Conservation (phyloP, 495 filamentous ascomycete species). For the Talaromyces adpressus region DNA sequence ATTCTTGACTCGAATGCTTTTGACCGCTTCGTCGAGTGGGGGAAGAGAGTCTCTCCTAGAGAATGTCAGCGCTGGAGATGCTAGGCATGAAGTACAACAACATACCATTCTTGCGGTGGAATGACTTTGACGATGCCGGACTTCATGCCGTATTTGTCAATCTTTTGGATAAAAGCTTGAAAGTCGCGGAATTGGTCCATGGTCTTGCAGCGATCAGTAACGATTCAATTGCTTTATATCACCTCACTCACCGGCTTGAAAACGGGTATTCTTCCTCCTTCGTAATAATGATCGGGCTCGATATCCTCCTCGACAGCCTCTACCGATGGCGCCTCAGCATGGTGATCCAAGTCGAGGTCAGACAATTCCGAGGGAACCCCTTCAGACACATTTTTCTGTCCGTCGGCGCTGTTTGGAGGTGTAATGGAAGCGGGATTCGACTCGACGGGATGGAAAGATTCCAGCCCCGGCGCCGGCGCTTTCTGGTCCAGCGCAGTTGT, state of each 20-base stretch:
- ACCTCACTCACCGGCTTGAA: conserved; percentile 69
- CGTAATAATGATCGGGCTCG: conserved; percentile 80
- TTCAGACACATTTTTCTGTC: conserved; percentile 36
- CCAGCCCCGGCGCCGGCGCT: not conserved
- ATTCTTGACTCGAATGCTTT: conserved; percentile 87
- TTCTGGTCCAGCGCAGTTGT: conserved; percentile 28
- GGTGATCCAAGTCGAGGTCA: conserved; percentile 37
- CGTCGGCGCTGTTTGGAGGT: conserved; percentile 39
- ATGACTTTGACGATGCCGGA: conserved; percentile 94
- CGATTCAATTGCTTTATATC: not conserved
- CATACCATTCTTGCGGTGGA: conserved; percentile 89
- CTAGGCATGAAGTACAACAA: not conserved
- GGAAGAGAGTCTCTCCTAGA: conserved; percentile 64
- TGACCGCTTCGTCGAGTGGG: conserved; percentile 74
- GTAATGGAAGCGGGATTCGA: conserved; percentile 33
- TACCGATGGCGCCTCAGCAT: conserved; percentile 19
- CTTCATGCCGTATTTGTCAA: conserved; percentile 94
- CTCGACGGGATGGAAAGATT: conserved; percentile 18
- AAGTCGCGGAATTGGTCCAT: conserved; percentile 94
- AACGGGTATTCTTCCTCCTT: conserved; percentile 78
- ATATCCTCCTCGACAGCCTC: conserved; percentile 60
- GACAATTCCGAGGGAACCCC: conserved; percentile 38
- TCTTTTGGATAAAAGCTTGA: conserved; percentile 76
- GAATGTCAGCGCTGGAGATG: not conserved
- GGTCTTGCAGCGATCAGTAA: conserved; percentile 36